These are phyloP conservation scores for Ophiostoma angusticollis DNA, from an alignment of 2,329 filamentous ascomycete species.

Conservation along the genomic window DNA sequence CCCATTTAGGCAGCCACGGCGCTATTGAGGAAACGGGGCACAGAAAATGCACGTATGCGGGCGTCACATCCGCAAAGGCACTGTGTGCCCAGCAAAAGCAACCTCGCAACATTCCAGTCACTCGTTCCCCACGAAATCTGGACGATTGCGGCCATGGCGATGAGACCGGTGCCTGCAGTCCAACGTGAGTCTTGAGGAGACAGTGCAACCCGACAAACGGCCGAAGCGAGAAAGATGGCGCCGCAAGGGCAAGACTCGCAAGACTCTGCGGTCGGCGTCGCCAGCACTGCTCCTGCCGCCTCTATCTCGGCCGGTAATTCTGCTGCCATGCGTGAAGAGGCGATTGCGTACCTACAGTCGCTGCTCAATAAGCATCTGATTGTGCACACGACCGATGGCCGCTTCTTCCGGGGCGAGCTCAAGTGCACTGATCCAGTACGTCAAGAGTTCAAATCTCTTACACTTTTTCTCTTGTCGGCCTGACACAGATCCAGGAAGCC, in stretches of 20 bases:
- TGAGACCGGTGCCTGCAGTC: background rate
- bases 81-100: background rate
- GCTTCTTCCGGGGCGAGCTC: slow-evolving; percentile 80
- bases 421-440: slow-evolving; percentile 88
- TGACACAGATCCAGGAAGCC: slow-evolving; percentile 48
- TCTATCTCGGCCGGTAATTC: background rate
- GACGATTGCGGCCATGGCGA: slow-evolving; percentile 5
- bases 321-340: slow-evolving; percentile 5
- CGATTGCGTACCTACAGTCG: slow-evolving; percentile 38
- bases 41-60: too few species aligned
- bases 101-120: slow-evolving; percentile 1
- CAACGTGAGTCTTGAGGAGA: too few species aligned
- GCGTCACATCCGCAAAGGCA: too few species aligned
- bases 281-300: background rate
- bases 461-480: background rate
- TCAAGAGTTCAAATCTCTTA: background rate
- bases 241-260: too few species aligned
- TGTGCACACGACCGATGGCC: slow-evolving; percentile 66
- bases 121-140: too few species aligned
- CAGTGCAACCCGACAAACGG: too few species aligned
- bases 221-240: too few species aligned
- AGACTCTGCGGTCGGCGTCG: too few species aligned
- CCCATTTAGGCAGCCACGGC: background rate
- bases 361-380: slow-evolving; percentile 70
- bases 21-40: too few species aligned